These are phyloP conservation scores for Coelastrella sp. DNA, from an alignment of 139 green algal genomes.

Conservation along the genomic window DNA sequence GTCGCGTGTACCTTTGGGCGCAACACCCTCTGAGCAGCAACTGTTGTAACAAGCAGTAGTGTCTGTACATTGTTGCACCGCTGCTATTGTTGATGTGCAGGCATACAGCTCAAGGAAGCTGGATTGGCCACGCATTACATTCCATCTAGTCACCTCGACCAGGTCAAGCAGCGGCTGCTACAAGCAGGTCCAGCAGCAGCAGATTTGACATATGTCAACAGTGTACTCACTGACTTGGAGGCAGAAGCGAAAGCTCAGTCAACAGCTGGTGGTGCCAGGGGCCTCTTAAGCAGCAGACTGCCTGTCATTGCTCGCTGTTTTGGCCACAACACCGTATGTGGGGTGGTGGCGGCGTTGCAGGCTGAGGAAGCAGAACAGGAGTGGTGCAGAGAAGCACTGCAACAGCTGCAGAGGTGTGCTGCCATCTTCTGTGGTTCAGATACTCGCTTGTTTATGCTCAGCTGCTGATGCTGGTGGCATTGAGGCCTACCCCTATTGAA, in stretches of 20 bases:
- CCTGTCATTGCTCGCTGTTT: slow-evolving; percentile 55
- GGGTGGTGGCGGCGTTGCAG: slow-evolving; percentile 48
- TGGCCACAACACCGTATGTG: slow-evolving; percentile 21
- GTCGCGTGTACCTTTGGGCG: too few species aligned
- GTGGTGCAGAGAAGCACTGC: slow-evolving; percentile 40
- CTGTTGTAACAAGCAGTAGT: too few species aligned
- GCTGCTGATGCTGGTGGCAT: neutral
- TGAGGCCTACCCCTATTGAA: too few species aligned
- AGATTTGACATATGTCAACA: slow-evolving; percentile 21
- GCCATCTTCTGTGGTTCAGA: too few species aligned
- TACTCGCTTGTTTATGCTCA: too few species aligned
- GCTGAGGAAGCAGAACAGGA: neutral
- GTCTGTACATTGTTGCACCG: too few species aligned
- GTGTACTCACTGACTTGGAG: slow-evolving; percentile 22
- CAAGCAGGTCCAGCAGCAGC: slow-evolving; percentile 25
- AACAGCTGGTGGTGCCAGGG: neutral
- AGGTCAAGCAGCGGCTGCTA: slow-evolving; percentile 59
- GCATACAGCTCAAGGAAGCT: slow-evolving; percentile 68
- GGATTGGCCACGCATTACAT: slow-evolving; percentile 92
- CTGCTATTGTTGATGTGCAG: neutral
- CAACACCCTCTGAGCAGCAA: too few species aligned
- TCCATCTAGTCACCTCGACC: slow-evolving; percentile 61
- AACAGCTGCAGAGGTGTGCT: slow-evolving; percentile 46
- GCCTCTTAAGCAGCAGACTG: slow-evolving; percentile 38
- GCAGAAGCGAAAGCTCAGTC: slow-evolving; percentile 7